Base-by-base conservation (phyloP, 106 monocot genomes). In the Platanthera guangdongensis region DNA sequence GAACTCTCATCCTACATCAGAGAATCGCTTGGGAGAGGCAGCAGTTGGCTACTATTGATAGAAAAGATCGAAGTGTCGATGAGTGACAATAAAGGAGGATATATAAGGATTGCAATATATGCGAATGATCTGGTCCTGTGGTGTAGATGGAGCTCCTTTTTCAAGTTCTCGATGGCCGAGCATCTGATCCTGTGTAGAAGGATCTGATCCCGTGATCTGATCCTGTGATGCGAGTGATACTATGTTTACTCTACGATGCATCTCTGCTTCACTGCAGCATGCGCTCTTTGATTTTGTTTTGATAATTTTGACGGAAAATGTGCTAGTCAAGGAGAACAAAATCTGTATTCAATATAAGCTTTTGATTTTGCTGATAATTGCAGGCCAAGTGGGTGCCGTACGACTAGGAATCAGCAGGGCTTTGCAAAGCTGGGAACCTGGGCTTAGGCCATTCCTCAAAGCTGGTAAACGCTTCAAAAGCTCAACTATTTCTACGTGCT, bases 341-440 rank as follows among this genome's bases (percentile, higher is more conserved):
- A 19, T 60, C 19, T 57, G 6, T 57, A 57, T 57, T 57, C 11
- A 57, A 1, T 57, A 1, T 57, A 19, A 9, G 54, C 7, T 22
- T 50, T 12, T 77, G 18, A 50, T 82, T 65, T 67, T 25, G 30
- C 18, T 52, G 68, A 47, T 49, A 71, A 63, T 48, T 87, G 53
- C 85, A 99, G 97, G 97, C 57, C 97, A 99, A 81, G 97, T 94
- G 11, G 97, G 97, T 73, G 97, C 97, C 25, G 83, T 97, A 78
- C 93, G 97, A 18, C 79, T 97, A 55, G 97, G 97, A 52, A 90
- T 99, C 45, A 99, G 97, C 82, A 89, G 89, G 77, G 97, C 97
- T 8, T 86, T 99, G 76, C 94, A 99, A 68, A 88, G 91, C 74
- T 99, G 89, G 86, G 94, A 94, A 78, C 97, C 97, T 74, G 91